Percentiles rank a stretch among this genome's conserved stretches.
phyloP scores from a whole-genome alignment of 805 yeast genomes.

The Candida yuanshanica region DNA sequence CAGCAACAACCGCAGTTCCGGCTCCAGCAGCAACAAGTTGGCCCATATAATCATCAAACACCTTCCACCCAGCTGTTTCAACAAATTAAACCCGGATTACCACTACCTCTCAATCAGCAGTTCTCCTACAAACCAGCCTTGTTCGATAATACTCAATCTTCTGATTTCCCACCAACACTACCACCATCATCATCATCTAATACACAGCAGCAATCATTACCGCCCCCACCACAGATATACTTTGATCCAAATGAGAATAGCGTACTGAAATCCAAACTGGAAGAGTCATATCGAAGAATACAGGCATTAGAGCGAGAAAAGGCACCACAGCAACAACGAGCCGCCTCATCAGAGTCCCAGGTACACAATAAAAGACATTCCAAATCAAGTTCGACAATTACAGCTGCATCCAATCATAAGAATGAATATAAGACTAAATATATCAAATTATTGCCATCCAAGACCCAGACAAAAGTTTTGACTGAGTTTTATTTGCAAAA shows the following conservation, averaged over 20 bases:
- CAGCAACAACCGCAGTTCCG: too few species aligned
- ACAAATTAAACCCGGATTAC: neutral
- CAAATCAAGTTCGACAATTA: neutral
- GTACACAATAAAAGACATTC: conserved; percentile 3
- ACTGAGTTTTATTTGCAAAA: conserved; percentile 24
- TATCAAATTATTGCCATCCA: conserved; percentile 19
- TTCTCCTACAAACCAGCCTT: neutral
- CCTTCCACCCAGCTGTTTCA: neutral
- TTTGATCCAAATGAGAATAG: conserved; percentile 2
- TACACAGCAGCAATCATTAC: conserved; percentile 7
- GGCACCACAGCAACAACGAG: conserved; percentile 4
- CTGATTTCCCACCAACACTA: neutral
- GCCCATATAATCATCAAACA: too few species aligned
- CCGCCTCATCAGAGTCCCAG: conserved; percentile 9
- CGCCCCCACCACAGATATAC: conserved; percentile 3
- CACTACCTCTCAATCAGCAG: neutral
- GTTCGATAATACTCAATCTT: neutral
- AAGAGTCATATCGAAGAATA: conserved; percentile 11
- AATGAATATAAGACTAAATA: conserved; percentile 17
- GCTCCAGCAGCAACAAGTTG: too few species aligned
- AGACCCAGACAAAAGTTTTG: conserved; percentile 18
- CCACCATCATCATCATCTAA: conserved; percentile 5
- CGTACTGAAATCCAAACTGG: conserved; percentile 11
- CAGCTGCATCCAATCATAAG: neutral
- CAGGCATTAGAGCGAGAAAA: conserved; percentile 15